Evolutionary conservation across 2,329 filamentous ascomycete genomes (phyloP).

Genomic region (Talaromyces piceae): DNA sequence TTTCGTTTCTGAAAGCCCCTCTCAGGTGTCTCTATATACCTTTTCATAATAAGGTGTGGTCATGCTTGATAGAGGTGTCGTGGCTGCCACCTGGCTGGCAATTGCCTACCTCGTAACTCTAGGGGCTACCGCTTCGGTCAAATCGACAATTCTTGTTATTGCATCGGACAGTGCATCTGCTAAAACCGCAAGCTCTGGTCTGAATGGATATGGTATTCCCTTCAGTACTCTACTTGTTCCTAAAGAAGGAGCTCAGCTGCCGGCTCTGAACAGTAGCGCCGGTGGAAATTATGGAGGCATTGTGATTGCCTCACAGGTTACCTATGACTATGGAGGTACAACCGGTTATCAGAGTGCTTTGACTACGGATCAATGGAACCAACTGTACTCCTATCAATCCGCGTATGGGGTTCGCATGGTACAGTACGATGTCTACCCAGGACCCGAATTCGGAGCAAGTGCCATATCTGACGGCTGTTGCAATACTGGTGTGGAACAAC

Average conservation of each 20-base stretch:
- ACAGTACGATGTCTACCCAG: slow-evolving; percentile 51
- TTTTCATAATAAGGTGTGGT: neutral
- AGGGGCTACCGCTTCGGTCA: slow-evolving; percentile 14
- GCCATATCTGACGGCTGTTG: slow-evolving; percentile 38
- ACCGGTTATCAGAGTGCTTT: slow-evolving; percentile 46
- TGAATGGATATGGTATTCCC: slow-evolving; percentile 56
- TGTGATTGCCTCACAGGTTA: slow-evolving; percentile 47
- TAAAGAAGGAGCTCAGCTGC: slow-evolving; percentile 44
- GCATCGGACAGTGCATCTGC: slow-evolving; percentile 46
- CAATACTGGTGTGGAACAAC: slow-evolving; percentile 44
- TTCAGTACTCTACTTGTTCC: slow-evolving; percentile 51
- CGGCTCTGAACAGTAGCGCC: slow-evolving; percentile 43
- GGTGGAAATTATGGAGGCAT: slow-evolving; percentile 55
- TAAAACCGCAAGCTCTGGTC: slow-evolving; percentile 44
- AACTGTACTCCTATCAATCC: slow-evolving; percentile 51
- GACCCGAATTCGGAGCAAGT: slow-evolving; percentile 41
- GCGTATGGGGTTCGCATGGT: slow-evolving; percentile 55
- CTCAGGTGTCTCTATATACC: no score
- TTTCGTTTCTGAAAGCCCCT: no score
- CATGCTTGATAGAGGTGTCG: neutral
- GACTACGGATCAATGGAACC: slow-evolving; percentile 49
- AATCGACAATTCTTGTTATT: slow-evolving; percentile 48
- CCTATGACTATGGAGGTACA: slow-evolving; percentile 43
- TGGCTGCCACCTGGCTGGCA: slow-evolving; percentile 15
- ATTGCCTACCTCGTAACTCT: slow-evolving; percentile 10